phyloP scores from a whole-genome alignment of 352 stramenopile species.

The Phytophthora rubi region DNA sequence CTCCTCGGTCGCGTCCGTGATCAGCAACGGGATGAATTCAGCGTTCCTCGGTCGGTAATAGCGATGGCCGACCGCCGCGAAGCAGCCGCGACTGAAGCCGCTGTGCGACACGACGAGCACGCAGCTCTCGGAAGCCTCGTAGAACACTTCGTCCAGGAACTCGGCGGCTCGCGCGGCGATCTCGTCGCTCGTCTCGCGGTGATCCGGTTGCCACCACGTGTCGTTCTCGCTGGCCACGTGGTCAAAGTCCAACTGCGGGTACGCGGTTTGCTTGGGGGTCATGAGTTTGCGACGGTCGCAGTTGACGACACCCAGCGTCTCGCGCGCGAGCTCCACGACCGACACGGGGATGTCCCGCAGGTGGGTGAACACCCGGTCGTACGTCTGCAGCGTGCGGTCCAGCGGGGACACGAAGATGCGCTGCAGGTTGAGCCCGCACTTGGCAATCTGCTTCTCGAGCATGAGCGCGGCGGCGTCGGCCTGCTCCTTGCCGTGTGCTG shows the following conservation, averaged over 20 bases:
- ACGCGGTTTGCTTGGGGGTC: constrained; percentile 43
- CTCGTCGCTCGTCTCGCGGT: constrained; percentile 67
- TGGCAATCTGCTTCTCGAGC: constrained; percentile 50
- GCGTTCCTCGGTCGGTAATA: constrained; percentile 75
- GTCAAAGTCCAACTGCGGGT: constrained; percentile 61
- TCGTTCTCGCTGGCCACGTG: constrained; percentile 54
- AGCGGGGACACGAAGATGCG: constrained; percentile 71
- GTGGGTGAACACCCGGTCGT: constrained; percentile 45
- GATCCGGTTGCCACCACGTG: constrained; percentile 57
- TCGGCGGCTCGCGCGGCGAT: constrained; percentile 55
- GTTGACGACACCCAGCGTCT: constrained; percentile 73
- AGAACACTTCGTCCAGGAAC: constrained; percentile 62
- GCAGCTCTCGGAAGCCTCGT: constrained; percentile 39
- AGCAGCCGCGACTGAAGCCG: constrained; percentile 70
- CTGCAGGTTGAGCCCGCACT: constrained; percentile 57
- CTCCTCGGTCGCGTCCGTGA: constrained; percentile 44
- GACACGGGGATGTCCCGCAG: constrained; percentile 47
- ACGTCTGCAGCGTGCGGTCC: constrained; percentile 72
- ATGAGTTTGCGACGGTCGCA: constrained; percentile 63
- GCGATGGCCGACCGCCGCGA: constrained; percentile 59
- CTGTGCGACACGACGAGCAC: constrained; percentile 72
- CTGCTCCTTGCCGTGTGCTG: constrained; percentile 46
- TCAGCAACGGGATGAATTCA: constrained; percentile 69
- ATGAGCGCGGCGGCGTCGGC: constrained; percentile 41
- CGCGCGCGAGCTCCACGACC: constrained; percentile 58